A percentile compares a stretch with the other conserved stretches of the same genome.
Evolutionary conservation across 805 yeast genomes (phyloP).

Genomic region (Schwanniomyces vanrijiae): DNA sequence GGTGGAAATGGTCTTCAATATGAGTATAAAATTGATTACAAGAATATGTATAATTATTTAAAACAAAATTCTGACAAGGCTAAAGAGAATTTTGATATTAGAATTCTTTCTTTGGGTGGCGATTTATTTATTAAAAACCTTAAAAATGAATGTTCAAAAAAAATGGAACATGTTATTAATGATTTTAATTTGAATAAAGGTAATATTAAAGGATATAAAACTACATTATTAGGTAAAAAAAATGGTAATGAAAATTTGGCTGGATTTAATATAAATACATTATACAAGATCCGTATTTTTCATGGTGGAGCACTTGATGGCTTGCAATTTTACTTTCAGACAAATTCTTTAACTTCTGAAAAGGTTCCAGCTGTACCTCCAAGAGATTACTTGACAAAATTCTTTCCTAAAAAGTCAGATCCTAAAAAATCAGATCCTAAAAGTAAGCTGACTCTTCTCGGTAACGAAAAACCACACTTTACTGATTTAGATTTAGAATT

Average conservation of each 20-base stretch:
- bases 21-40: constrained; percentile 48
- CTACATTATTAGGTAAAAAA: constrained; percentile 30
- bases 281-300: constrained; percentile 61
- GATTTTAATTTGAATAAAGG: constrained; percentile 48
- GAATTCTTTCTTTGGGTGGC: constrained; percentile 60
- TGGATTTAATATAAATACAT: constrained; percentile 35
- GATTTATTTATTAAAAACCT: constrained; percentile 59
- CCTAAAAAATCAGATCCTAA: neutral
- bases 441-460: constrained; percentile 33
- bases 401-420: constrained; percentile 10
- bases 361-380: constrained; percentile 47
- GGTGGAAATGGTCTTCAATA: constrained; percentile 64
- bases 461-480: constrained; percentile 52
- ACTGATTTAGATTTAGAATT: constrained; percentile 54
- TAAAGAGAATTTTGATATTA: constrained; percentile 43
- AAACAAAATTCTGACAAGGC: constrained; percentile 26
- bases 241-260: constrained; percentile 19
- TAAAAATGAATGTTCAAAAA: constrained; percentile 22
- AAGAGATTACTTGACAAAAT: constrained; percentile 39
- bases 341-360: constrained; percentile 2
- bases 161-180: constrained; percentile 13
- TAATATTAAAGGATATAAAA: constrained; percentile 35
- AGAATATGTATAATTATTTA: constrained; percentile 32
- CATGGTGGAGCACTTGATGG: constrained; percentile 86
- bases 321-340: constrained; percentile 47